Conservation (phyloP, 352 stramenopile species). For the Pythium phragmiticola region DNA sequence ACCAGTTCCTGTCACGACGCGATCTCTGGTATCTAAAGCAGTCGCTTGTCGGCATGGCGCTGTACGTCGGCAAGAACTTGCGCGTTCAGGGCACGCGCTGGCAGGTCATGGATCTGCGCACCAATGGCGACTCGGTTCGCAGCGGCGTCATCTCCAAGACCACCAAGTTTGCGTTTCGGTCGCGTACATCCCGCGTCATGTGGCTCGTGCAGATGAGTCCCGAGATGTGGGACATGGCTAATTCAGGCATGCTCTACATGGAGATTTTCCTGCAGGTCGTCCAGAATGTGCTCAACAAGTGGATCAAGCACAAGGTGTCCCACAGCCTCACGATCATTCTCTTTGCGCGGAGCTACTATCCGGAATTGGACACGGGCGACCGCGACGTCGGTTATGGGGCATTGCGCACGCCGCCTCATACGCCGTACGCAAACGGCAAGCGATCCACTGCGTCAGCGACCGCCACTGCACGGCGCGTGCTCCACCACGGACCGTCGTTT, state of each 20-base stretch:
- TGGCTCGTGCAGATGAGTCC: conserved; percentile 97
- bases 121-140: conserved; percentile 74
- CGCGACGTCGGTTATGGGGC: conserved; percentile 28
- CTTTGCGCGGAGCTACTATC: conserved; percentile 89
- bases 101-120: conserved; percentile 91
- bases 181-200: conserved; percentile 95
- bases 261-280: conserved; percentile 88
- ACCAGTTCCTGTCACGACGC: conserved; percentile 91
- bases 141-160: conserved; percentile 93
- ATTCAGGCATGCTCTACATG: conserved; percentile 88
- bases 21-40: conserved; percentile 88
- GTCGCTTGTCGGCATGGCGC: conserved; percentile 58
- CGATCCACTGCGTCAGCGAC: background rate
- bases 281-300: conserved; percentile 85
- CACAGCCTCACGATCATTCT: conserved; percentile 93
- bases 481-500: conserved; percentile 11
- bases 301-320: conserved; percentile 89
- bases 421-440: conserved; percentile 1
- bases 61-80: conserved; percentile 81
- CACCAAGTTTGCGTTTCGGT: conserved; percentile 97
- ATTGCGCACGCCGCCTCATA: conserved; percentile 26
- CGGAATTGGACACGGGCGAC: conserved; percentile 57
- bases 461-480: background rate
- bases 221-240: conserved; percentile 94
- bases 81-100: conserved; percentile 69